Evolutionary conservation across 352 stramenopile genomes (phyloP).

Genomic region (Phytophthora pinifolia): DNA sequence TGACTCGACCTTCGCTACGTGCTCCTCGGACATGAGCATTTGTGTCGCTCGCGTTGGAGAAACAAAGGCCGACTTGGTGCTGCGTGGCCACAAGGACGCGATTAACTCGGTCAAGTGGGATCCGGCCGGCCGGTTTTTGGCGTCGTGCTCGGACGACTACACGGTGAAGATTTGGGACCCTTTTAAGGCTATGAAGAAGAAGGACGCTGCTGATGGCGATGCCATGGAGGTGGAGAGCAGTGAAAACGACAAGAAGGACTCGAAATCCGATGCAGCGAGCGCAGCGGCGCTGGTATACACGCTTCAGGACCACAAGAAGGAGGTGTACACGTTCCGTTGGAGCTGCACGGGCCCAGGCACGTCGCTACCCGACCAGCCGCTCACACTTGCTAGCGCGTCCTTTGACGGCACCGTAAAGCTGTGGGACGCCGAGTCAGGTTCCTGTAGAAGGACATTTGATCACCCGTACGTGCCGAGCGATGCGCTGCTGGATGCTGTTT

Average conservation of each 20-base stretch:
- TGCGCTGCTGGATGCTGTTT: constrained; percentile 4
- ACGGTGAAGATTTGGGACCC: constrained; percentile 97
- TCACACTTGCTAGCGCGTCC: constrained; percentile 92
- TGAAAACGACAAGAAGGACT: constrained; percentile 28
- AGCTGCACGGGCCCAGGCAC: constrained; percentile 81
- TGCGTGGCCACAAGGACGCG: constrained; percentile 95
- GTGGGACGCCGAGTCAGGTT: constrained; percentile 92
- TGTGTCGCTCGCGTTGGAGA: constrained; percentile 90
- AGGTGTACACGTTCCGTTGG: constrained; percentile 95
- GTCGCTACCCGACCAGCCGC: constrained; percentile 54
- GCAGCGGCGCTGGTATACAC: constrained; percentile 67
- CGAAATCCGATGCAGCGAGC: constrained; percentile 26
- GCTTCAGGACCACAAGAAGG: constrained; percentile 91
- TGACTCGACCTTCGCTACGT: constrained; percentile 93
- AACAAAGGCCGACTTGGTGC: constrained; percentile 70
- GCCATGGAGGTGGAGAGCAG: constrained; percentile 32
- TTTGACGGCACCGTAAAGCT: constrained; percentile 96
- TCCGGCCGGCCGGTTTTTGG: constrained; percentile 91
- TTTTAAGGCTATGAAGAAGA: constrained; percentile 29
- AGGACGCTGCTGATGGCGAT: constrained; percentile 26
- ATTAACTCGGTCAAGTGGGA: constrained; percentile 99
- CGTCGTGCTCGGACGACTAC: constrained; percentile 98
- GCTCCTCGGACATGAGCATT: constrained; percentile 93
- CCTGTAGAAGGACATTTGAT: constrained; percentile 92
- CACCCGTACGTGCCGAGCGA: constrained; percentile 85